phyloP scores from a whole-genome alignment of 768 basidiomycete genomes.

The Galerina marginata region DNA sequence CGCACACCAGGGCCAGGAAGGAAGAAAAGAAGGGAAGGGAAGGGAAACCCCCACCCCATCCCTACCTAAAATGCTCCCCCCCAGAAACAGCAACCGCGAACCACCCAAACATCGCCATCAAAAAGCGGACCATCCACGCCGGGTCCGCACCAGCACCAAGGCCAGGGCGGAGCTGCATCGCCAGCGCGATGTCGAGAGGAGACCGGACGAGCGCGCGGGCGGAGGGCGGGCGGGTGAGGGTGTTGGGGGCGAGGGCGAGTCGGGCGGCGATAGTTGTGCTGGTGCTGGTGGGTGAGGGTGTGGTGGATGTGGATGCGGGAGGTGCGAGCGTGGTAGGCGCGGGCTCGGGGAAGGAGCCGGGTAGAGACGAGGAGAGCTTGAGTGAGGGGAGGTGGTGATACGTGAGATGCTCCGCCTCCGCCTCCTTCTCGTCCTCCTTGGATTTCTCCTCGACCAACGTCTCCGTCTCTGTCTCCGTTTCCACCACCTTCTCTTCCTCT shows the following conservation, averaged over 20 bases:
- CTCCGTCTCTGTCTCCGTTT: too few relatives aligned
- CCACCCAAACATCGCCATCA: conserved; percentile 85
- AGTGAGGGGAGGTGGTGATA: not conserved
- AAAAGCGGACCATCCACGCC: conserved; percentile 79
- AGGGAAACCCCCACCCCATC: not conserved
- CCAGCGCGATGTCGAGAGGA: conserved; percentile 70
- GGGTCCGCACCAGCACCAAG: conserved; percentile 73
- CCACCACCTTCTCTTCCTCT: too few relatives aligned
- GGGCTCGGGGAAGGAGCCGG: conserved; percentile 34
- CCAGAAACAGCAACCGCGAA: conserved; percentile 63
- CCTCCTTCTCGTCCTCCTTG: not conserved
- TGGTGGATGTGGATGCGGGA: conserved; percentile 13
- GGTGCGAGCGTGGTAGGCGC: too few relatives aligned
- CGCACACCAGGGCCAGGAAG: not conserved
- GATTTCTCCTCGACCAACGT: not conserved
- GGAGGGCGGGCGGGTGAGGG: conserved; percentile 17
- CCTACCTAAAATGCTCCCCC: conserved; percentile 24
- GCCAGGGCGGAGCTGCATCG: conserved; percentile 79
- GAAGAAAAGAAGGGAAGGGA: not conserved
- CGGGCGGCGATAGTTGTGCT: conserved; percentile 13
- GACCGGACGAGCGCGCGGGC: conserved; percentile 37
- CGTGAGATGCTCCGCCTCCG: not conserved
- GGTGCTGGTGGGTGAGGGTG: conserved; percentile 9
- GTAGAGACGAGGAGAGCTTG: conserved; percentile 28
- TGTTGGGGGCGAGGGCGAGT: conserved; percentile 6